phyloP scores from a whole-genome alignment of 768 basidiomycete genomes.

The Phylloporus sp. region DNA sequence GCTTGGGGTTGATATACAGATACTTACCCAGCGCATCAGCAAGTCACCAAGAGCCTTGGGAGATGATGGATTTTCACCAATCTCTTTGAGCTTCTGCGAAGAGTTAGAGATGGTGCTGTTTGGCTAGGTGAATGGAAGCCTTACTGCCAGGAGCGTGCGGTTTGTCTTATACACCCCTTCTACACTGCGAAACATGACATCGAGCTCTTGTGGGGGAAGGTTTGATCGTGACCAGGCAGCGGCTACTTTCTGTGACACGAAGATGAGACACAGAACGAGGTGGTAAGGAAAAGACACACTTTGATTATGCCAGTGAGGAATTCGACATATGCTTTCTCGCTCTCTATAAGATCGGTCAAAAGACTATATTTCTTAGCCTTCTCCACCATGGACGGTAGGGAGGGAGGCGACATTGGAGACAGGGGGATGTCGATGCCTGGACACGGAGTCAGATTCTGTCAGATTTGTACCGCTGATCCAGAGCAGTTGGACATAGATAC shows the following conservation, averaged over 20 bases:
- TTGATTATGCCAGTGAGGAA: constrained; percentile 86
- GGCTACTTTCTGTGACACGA: constrained; percentile 76
- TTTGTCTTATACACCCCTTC: constrained; percentile 93
- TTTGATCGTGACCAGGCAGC: constrained; percentile 97
- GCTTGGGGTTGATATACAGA: constrained; percentile 3
- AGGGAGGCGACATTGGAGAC: constrained; percentile 19
- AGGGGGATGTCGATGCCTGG: constrained; percentile 23
- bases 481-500: constrained; percentile 13
- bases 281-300: constrained; percentile 44
- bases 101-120: constrained; percentile 10
- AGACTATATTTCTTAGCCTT: constrained; percentile 73
- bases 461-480: constrained; percentile 2
- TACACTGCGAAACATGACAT: constrained; percentile 90
- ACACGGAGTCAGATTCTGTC: constrained; percentile 20
- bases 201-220: constrained; percentile 88
- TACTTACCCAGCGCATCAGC: constrained; percentile 92
- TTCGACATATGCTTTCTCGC: constrained; percentile 90
- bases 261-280: constrained; percentile 9
- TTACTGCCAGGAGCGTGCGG: constrained; percentile 69
- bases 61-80: constrained; percentile 87
- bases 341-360: constrained; percentile 88
- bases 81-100: constrained; percentile 85
- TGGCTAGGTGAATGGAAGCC: background rate
- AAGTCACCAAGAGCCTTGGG: constrained; percentile 94
- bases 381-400: constrained; percentile 32